Conservation (phyloP, 2,329 filamentous ascomycete species). For the Teratosphaeria destructans region DNA sequence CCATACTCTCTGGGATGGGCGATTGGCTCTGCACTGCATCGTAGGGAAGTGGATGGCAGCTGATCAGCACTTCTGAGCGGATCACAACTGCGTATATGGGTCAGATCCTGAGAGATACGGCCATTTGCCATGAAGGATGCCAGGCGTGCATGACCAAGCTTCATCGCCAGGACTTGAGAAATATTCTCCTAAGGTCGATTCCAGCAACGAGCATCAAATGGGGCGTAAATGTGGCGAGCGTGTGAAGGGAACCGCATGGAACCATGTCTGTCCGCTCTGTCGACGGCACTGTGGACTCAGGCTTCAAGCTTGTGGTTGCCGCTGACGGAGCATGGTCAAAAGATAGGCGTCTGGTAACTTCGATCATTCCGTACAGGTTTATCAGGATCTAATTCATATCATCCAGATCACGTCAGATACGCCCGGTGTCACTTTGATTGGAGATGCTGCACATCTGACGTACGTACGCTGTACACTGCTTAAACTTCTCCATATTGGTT, state of each 20-base stretch:
- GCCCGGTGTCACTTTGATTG: slow-evolving; percentile 44
- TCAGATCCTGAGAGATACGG: too few relatives aligned
- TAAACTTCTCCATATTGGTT: not conserved
- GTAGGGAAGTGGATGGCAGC: too few relatives aligned
- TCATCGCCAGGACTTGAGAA: slow-evolving; percentile 23
- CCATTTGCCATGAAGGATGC: too few relatives aligned
- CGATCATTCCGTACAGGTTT: too few relatives aligned
- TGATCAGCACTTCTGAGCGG: too few relatives aligned
- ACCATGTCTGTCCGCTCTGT: slow-evolving; percentile 18
- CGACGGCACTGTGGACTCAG: slow-evolving; percentile 23
- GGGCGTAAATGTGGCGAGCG: slow-evolving; percentile 17
- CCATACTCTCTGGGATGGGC: too few relatives aligned
- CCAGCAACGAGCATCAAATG: slow-evolving; percentile 26
- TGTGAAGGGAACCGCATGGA: slow-evolving; percentile 11
- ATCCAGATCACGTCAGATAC: slow-evolving; percentile 28
- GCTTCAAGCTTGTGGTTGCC: slow-evolving; percentile 38
- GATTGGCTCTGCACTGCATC: too few relatives aligned
- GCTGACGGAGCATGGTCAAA: slow-evolving; percentile 41
- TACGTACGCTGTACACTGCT: not conserved
- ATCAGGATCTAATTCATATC: not conserved
- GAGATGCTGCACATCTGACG: slow-evolving; percentile 45
- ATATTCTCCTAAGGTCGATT: slow-evolving; percentile 28
- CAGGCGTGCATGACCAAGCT: too few relatives aligned
- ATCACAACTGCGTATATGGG: too few relatives aligned
- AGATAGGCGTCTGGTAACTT: slow-evolving; percentile 20